Evolutionary conservation across 2,329 filamentous ascomycete genomes (phyloP), one percentile per base, ranked within the genome.

Genomic region (Botryosphaeria dothidea): DNA sequence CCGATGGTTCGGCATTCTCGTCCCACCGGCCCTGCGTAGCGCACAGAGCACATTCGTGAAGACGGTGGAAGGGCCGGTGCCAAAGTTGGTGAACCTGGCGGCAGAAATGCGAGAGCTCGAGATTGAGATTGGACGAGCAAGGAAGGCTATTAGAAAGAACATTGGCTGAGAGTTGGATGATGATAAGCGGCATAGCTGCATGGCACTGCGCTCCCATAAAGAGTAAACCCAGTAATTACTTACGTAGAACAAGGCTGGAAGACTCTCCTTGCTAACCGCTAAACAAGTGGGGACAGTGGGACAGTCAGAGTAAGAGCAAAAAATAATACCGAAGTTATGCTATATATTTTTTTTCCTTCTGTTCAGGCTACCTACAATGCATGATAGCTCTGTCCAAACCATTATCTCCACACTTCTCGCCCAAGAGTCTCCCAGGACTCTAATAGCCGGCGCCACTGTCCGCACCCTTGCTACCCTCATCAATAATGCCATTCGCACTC

Each of bases 51-150:
- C 84, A 17, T 88, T 90, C 60, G 72, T 86, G 25, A 72, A 80
- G 41, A 82, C 83, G 0, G 81, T 92, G 3, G 84, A 88, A 63
- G 76, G 82, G 0, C 74, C 89, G 3, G 75, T 93, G 2, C 84
- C 87, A 1, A 77, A 77, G 43, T 78, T 92, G 8, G 83, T 83
- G 6, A 83, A 82, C 1, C 75, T 91, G n/a, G 81, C 83, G 38
- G 81, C 81, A 29, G 83, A 87, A 70, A 87, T 94, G 84, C 80
- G 82, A 15, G 77, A 78, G n/a, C 73, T 91, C 4, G 90, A 93
- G 78, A 86, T 89, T 60, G 85, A 90, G 69, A 87, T 94, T 62
- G 82, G 89, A 41, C 80, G 89, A 65, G 63, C 79, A 57, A 77
- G 82, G 68, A 86, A 85, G 70, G 73, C 75, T 23, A 72, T 83